phyloP scores from a whole-genome alignment of 495 filamentous ascomycete species.

The Massariosphaeria phaeospora region DNA sequence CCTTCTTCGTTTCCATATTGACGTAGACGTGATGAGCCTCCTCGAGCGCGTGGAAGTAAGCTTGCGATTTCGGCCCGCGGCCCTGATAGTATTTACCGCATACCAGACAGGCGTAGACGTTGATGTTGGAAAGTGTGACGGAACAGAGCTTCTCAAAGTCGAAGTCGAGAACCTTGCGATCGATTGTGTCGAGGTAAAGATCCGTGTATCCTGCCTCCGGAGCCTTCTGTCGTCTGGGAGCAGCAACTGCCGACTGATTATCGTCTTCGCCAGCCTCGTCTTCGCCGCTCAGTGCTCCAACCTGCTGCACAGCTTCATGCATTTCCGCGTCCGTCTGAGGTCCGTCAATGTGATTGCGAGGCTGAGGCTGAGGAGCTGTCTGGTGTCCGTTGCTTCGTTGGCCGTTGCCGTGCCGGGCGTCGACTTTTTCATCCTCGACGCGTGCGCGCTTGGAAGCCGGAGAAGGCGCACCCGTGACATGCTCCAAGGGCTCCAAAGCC shows the following conservation, averaged over 20 bases:
- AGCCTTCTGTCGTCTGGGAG: slow-evolving; percentile 55
- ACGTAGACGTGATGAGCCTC: slow-evolving; percentile 94
- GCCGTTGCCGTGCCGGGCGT: slow-evolving; percentile 37
- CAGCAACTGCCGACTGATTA: slow-evolving; percentile 43
- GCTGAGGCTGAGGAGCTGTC: slow-evolving; percentile 24
- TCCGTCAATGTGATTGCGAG: slow-evolving; percentile 31
- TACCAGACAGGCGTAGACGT: slow-evolving; percentile 95
- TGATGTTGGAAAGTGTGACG: slow-evolving; percentile 91
- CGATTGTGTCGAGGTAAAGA: slow-evolving; percentile 95
- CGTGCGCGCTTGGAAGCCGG: slow-evolving; percentile 74
- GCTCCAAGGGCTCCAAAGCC: slow-evolving; percentile 72
- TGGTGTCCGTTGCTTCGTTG: slow-evolving; percentile 40
- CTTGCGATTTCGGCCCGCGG: slow-evolving; percentile 85
- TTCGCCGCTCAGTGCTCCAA: slow-evolving; percentile 40
- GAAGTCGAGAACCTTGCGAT: slow-evolving; percentile 80
- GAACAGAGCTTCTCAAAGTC: slow-evolving; percentile 99
- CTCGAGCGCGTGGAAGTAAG: slow-evolving; percentile 96
- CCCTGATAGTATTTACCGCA: slow-evolving; percentile 98
- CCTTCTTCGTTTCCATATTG: slow-evolving; percentile 91
- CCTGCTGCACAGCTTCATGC: slow-evolving; percentile 45
- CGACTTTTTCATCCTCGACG: slow-evolving; percentile 52
- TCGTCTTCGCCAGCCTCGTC: slow-evolving; percentile 43
- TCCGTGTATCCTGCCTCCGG: slow-evolving; percentile 89
- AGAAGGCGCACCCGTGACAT: slow-evolving; percentile 53
- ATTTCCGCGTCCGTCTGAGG: slow-evolving; percentile 35